Conservation (phyloP, 2,329 filamentous ascomycete species). For the Lasiodiplodia sp. region DNA sequence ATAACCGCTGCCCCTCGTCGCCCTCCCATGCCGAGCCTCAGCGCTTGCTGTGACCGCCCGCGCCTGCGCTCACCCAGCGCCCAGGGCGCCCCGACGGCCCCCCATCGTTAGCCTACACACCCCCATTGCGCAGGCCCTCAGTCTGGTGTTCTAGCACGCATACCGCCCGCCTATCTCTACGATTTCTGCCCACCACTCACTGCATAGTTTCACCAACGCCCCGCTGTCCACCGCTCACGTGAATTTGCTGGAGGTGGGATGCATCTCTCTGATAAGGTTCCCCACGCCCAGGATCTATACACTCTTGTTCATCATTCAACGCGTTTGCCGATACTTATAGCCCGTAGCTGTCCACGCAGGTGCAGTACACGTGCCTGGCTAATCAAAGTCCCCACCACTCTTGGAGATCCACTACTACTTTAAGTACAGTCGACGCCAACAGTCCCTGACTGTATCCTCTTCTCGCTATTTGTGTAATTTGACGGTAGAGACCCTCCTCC, state of each 20-base stretch:
- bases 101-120: neutral
- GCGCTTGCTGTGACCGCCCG: neutral
- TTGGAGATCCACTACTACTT: neutral
- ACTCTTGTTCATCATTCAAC: neutral
- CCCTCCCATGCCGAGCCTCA: conserved; percentile 2
- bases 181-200: neutral
- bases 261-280: neutral
- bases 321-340: neutral
- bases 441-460: neutral
- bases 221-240: neutral
- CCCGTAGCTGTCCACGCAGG: neutral
- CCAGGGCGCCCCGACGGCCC: neutral
- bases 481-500: neutral
- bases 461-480: neutral
- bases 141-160: neutral
- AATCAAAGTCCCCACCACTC: too few relatives aligned
- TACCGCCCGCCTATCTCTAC: conserved; percentile 1
- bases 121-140: neutral
- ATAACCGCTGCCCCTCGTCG: neutral
- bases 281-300: neutral
- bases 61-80: neutral
- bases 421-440: neutral
- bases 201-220: neutral
- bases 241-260: neutral
- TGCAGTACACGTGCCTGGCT: neutral